Evolutionary conservation across 805 yeast species (phyloP).

Genomic region (Diddensiella transvaalensis): DNA sequence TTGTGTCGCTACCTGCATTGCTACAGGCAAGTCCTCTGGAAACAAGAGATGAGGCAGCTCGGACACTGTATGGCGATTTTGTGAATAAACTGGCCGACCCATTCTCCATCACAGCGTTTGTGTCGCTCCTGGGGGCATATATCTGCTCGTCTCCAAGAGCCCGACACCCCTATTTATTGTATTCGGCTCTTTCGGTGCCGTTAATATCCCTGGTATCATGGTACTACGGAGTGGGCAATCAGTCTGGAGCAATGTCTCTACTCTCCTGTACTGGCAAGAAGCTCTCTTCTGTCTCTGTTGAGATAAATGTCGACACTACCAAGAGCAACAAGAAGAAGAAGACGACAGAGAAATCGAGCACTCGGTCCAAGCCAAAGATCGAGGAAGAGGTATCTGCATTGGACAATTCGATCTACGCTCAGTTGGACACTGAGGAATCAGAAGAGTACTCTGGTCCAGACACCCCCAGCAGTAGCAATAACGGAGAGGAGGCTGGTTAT

Average conservation of each 20-base stretch:
- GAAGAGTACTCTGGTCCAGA: conserved; percentile 5
- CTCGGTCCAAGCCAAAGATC: not conserved
- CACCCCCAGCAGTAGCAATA: conserved; percentile 1
- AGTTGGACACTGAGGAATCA: conserved; percentile 8
- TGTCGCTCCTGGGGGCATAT: conserved; percentile 28
- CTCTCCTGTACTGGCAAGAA: not conserved
- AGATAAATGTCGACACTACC: not conserved
- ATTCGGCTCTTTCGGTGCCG: conserved; percentile 33
- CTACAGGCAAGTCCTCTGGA: conserved; percentile 5
- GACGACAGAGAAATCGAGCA: not conserved
- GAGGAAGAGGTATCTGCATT: conserved; percentile 18
- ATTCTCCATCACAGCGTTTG: conserved; percentile 24
- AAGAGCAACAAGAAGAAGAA: not conserved
- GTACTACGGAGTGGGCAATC: conserved; percentile 7
- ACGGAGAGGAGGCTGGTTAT: not conserved
- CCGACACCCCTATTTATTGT: conserved; percentile 35
- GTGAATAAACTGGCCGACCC: conserved; percentile 16
- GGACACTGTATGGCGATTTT: not conserved
- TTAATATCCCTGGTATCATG: conserved; percentile 8
- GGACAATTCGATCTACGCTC: conserved; percentile 20
- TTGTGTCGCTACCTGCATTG: conserved; percentile 19
- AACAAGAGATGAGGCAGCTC: conserved; percentile 6
- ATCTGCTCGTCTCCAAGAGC: conserved; percentile 26
- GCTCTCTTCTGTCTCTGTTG: not conserved
- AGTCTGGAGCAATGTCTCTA: too few species aligned